Percentiles rank a stretch among this genome's conserved stretches.
Conservation (phyloP, 2,329 filamentous ascomycete genomes). For the Pseudomassariella vexata region DNA sequence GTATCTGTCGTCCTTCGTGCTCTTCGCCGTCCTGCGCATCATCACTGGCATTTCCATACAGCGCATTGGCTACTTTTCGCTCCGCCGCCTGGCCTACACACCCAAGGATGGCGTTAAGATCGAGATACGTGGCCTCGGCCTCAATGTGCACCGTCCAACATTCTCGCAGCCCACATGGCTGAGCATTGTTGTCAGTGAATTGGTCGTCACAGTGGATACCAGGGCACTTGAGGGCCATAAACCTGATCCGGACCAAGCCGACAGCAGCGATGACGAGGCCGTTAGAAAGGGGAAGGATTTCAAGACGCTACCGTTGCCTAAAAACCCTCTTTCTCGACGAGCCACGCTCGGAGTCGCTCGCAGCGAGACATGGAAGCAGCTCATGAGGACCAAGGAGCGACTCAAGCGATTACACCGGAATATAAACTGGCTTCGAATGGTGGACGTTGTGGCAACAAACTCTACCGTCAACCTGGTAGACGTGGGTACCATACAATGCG, state of each 20-base stretch:
- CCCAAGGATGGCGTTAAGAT: slow-evolving; percentile 84
- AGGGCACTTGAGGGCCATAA: slow-evolving; percentile 54
- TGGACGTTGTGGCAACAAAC: slow-evolving; percentile 82
- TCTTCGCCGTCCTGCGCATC: slow-evolving; percentile 90
- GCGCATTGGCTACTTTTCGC: slow-evolving; percentile 84
- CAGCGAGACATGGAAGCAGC: slow-evolving; percentile 73
- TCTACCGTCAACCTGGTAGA: slow-evolving; percentile 71
- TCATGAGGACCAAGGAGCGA: slow-evolving; percentile 75
- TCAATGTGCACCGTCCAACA: slow-evolving; percentile 86
- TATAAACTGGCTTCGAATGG: slow-evolving; percentile 81
- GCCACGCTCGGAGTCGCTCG: slow-evolving; percentile 32
- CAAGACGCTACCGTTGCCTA: slow-evolving; percentile 16
- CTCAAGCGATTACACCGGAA: slow-evolving; percentile 82
- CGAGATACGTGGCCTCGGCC: slow-evolving; percentile 81
- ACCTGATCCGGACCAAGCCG: slow-evolving; percentile 21
- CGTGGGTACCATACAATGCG: slow-evolving; percentile 79
- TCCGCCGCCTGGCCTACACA: slow-evolving; percentile 85
- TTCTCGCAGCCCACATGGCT: slow-evolving; percentile 97
- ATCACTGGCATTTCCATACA: slow-evolving; percentile 94
- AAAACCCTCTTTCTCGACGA: slow-evolving; percentile 22
- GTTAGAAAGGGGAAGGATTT: slow-evolving; percentile 12
- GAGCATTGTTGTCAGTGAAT: slow-evolving; percentile 80
- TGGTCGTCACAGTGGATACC: slow-evolving; percentile 78
- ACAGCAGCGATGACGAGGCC: slow-evolving; percentile 20
- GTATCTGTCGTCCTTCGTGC: slow-evolving; percentile 86